These are phyloP conservation scores for Xylariaceae sp. DNA, from an alignment of 2,329 filamentous ascomycete genomes.

Conservation along the genomic window DNA sequence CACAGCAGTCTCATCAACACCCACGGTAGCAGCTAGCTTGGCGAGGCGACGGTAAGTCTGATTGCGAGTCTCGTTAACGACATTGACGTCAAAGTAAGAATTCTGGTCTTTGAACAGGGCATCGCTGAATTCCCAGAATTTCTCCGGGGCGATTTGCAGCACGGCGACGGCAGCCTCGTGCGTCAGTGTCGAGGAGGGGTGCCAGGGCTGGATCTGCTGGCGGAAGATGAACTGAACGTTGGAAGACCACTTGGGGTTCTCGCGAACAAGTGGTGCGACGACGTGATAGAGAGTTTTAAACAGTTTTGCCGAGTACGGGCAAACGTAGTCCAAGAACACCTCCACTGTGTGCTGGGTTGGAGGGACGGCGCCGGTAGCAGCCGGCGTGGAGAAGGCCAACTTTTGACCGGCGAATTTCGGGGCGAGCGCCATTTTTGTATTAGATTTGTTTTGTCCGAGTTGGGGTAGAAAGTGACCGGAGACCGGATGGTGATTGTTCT, in stretches of 20 bases:
- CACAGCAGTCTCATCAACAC: constrained; percentile 73
- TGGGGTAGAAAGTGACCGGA: background rate
- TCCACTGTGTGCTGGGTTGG: constrained; percentile 65
- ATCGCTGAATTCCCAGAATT: constrained; percentile 82
- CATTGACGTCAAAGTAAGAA: constrained; percentile 82
- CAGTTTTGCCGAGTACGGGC: constrained; percentile 72
- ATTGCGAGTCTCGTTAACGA: constrained; percentile 86
- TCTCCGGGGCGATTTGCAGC: constrained; percentile 69
- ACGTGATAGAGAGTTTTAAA: constrained; percentile 77
- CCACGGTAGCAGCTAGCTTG: constrained; percentile 72
- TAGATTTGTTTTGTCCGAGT: constrained; percentile 20
- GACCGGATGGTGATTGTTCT: background rate
- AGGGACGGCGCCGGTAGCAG: constrained; percentile 46
- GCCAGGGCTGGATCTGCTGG: constrained; percentile 94
- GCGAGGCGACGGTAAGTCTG: constrained; percentile 81
- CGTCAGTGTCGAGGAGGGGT: constrained; percentile 80
- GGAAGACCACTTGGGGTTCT: constrained; percentile 61
- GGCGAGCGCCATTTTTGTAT: constrained; percentile 75
- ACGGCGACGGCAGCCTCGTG: constrained; percentile 89
- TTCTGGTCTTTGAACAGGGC: constrained; percentile 71
- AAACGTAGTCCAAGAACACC: constrained; percentile 87
- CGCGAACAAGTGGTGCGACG: constrained; percentile 69
- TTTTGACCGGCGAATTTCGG: constrained; percentile 79
- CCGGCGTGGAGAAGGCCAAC: constrained; percentile 56
- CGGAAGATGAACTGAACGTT: constrained; percentile 81